Percentiles rank a stretch among this genome's conserved stretches.
Conservation (phyloP, 768 basidiomycete species). For the Leccinellum luteum region DNA sequence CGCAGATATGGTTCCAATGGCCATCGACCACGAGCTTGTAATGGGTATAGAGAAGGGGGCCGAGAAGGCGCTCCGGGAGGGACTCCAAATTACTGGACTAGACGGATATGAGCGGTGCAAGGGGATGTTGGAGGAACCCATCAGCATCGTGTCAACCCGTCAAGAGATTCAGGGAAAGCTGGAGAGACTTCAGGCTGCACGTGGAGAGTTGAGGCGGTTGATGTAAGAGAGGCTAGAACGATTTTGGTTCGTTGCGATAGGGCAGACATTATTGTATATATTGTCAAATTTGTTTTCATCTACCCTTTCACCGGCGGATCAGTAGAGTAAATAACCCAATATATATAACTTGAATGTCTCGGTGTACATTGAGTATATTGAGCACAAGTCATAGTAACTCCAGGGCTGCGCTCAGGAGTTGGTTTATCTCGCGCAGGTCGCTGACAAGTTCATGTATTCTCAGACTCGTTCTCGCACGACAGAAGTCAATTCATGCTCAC, state of each 20-base stretch:
- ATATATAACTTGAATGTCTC: background rate
- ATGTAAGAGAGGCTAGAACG: slow-evolving; percentile 9
- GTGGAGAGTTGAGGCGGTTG: slow-evolving; percentile 34
- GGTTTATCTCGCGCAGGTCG: background rate
- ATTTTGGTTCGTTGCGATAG: background rate
- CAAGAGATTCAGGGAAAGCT: slow-evolving; percentile 50
- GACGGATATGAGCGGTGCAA: slow-evolving; percentile 47
- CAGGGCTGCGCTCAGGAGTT: too few species aligned
- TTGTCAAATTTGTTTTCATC: background rate
- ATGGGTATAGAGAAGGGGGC: slow-evolving; percentile 49
- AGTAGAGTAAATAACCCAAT: background rate
- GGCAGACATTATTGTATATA: background rate
- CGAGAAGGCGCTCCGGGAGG: slow-evolving; percentile 42
- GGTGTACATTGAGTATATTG: background rate
- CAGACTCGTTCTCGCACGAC: background rate
- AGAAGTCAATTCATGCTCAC: background rate
- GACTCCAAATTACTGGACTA: slow-evolving; percentile 50
- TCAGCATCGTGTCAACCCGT: slow-evolving; percentile 41
- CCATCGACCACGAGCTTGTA: slow-evolving; percentile 39
- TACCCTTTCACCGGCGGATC: background rate
- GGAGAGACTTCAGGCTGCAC: slow-evolving; percentile 48
- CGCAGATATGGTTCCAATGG: slow-evolving; percentile 41
- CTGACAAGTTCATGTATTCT: background rate
- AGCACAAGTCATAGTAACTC: background rate
- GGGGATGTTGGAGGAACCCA: slow-evolving; percentile 51